A percentile compares a stretch with the other conserved stretches of the same genome.
These are phyloP conservation scores for Arctium minus DNA, from an alignment of 129 eudicot genomes.

Conservation along the genomic window DNA sequence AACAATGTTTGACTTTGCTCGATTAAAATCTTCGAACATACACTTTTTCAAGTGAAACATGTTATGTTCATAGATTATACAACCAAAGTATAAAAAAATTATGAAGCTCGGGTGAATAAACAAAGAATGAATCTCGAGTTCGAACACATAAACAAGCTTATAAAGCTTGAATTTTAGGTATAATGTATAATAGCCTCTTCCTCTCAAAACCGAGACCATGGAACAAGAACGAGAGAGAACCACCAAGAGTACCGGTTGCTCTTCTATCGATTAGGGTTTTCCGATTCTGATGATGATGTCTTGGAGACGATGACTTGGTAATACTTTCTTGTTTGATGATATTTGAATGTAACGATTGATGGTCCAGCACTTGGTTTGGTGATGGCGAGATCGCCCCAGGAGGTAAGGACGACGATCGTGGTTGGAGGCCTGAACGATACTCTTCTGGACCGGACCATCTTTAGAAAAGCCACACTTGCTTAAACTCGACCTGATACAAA, in stretches of 20 bases:
- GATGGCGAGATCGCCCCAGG: background rate
- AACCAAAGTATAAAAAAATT: background rate
- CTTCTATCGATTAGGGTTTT: background rate
- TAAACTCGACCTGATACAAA: slow-evolving; percentile 16
- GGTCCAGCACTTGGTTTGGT: background rate
- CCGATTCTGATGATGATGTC: background rate
- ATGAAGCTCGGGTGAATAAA: background rate
- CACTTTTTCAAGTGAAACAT: background rate
- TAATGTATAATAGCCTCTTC: background rate
- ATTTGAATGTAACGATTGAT: too few relatives aligned
- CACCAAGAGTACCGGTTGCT: background rate
- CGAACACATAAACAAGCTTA: background rate
- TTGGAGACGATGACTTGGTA: background rate
- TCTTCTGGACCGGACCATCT: background rate
- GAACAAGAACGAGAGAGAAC: background rate
- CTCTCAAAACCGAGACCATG: background rate
- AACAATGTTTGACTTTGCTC: background rate
- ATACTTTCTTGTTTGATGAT: background rate
- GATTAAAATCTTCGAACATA: background rate
- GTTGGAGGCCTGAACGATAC: slow-evolving; percentile 1
- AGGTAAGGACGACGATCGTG: background rate
- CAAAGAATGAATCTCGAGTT: background rate
- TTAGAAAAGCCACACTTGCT: background rate
- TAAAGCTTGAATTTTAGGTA: background rate
- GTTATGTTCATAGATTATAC: background rate